Evolutionary conservation across 345 rosid genomes (phyloP).

Genomic region (Reutealis trisperma): DNA sequence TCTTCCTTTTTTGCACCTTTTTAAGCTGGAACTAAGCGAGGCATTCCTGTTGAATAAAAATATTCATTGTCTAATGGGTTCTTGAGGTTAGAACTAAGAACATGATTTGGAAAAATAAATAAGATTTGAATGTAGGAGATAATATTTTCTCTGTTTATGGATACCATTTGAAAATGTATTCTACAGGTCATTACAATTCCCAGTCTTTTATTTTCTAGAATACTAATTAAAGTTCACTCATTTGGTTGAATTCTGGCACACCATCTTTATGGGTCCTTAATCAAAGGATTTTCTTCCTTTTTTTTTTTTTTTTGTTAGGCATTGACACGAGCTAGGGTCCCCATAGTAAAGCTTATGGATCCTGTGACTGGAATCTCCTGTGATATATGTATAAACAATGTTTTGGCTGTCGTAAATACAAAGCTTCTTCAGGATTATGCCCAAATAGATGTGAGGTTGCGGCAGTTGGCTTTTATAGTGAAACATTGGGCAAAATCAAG

Average conservation of each 20-base stretch:
- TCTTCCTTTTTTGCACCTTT: neutral
- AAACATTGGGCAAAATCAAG: constrained; percentile 99
- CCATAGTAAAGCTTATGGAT: constrained; percentile 97
- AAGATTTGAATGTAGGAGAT: neutral
- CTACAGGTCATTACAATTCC: neutral
- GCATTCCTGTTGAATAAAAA: neutral
- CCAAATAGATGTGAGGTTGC: constrained; percentile 70
- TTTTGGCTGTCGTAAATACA: constrained; percentile 94
- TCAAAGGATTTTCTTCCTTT: neutral
- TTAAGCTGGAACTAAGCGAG: neutral
- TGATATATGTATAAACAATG: constrained; percentile 92
- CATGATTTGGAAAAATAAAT: neutral
- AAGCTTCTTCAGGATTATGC: constrained; percentile 91
- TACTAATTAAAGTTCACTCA: neutral
- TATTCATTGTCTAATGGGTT: neutral
- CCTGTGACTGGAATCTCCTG: constrained; percentile 89
- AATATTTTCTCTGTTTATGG: neutral
- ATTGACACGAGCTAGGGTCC: constrained; percentile 89
- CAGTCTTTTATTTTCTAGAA: neutral
- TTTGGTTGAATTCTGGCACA: neutral
- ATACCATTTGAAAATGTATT: neutral
- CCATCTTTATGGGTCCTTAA: constrained; percentile 13
- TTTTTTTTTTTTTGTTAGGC: constrained; percentile 44
- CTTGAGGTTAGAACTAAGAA: neutral
- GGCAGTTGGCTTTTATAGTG: constrained; percentile 84